These are phyloP conservation scores for Cucurbita moschata DNA, from an alignment of 306 rosid genomes.

Conservation along the genomic window DNA sequence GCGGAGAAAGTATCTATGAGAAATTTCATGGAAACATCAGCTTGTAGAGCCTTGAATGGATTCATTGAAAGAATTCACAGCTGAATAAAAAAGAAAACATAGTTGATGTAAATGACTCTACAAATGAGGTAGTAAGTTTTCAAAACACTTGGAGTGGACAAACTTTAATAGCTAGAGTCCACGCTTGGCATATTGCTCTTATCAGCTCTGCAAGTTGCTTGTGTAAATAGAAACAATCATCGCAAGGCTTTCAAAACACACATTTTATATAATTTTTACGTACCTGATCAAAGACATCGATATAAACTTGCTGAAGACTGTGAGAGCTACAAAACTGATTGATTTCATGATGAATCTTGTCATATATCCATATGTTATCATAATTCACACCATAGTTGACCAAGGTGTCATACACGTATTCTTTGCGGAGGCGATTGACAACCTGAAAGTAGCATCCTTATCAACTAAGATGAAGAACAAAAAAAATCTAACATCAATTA, in stretches of 20 bases:
- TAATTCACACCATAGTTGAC: constrained; percentile 71
- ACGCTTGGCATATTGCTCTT: neutral
- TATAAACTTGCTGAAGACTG: constrained; percentile 73
- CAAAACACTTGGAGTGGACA: neutral
- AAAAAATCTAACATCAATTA: neutral
- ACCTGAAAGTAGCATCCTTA: constrained; percentile 36
- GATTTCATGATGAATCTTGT: constrained; percentile 89
- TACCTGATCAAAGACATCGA: constrained; percentile 93
- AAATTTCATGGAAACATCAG: neutral
- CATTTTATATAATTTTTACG: neutral
- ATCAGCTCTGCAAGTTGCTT: neutral
- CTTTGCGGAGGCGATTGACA: constrained; percentile 69
- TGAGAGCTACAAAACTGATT: constrained; percentile 90
- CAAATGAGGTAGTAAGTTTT: neutral
- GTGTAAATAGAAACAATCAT: neutral
- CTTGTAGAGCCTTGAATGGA: neutral
- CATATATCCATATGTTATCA: constrained; percentile 91
- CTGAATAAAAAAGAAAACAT: neutral
- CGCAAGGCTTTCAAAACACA: neutral
- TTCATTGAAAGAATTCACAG: neutral
- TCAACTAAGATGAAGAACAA: neutral
- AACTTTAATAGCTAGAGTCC: neutral
- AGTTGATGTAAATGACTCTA: neutral
- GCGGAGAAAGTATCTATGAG: neutral
- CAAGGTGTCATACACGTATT: constrained; percentile 61